Evolutionary conservation across 176 grass and related monocot species (phyloP).

Genomic region (Ensete ventricosum): DNA sequence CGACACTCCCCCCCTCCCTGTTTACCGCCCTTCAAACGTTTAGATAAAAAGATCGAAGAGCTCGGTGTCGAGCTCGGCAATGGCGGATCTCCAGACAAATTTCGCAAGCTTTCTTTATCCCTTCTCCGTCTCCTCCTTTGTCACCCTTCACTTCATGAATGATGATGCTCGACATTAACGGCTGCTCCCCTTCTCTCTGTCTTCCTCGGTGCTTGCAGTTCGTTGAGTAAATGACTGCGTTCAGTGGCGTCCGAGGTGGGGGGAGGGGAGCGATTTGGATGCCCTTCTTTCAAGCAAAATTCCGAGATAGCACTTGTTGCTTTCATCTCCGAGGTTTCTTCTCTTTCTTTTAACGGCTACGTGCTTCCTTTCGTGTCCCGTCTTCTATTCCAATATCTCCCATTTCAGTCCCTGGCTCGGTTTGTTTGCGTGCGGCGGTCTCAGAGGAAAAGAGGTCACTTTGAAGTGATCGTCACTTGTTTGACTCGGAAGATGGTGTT

Average conservation of each 20-base stretch:
- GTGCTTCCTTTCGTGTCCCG: background rate
- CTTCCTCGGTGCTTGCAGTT: background rate
- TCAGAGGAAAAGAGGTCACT: background rate
- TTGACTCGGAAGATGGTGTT: background rate
- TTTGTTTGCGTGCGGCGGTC: background rate
- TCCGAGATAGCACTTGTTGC: too few species aligned
- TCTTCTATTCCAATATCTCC: background rate
- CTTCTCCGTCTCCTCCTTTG: background rate
- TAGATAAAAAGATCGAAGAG: background rate
- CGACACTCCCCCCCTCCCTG: background rate
- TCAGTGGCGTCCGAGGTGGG: background rate
- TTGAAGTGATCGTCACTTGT: background rate
- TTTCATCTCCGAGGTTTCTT: background rate
- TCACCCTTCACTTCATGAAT: background rate
- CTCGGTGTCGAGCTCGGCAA: background rate
- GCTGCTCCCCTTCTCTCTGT: background rate
- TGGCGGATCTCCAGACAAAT: background rate
- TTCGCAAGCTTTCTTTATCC: background rate
- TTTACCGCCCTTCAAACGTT: background rate
- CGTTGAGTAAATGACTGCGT: conserved; percentile 8
- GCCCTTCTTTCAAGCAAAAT: background rate
- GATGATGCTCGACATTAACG: too few species aligned
- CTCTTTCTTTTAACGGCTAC: background rate
- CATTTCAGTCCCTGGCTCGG: background rate
- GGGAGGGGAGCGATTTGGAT: background rate